These are phyloP conservation scores for Strobilomyces confusus DNA, from an alignment of 768 basidiomycete species.

Conservation along the genomic window DNA sequence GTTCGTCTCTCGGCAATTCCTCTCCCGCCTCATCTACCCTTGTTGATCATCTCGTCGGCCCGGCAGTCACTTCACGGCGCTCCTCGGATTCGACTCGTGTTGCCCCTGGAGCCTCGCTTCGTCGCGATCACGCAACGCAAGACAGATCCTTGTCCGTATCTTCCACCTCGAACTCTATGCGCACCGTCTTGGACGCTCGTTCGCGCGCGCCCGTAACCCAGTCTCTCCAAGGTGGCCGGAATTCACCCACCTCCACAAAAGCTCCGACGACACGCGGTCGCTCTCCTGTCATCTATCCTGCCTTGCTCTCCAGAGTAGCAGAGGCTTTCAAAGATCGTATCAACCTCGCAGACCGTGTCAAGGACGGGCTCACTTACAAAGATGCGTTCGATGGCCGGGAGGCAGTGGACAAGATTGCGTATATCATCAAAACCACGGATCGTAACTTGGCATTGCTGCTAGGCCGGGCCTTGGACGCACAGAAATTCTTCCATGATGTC, in stretches of 20 bases:
- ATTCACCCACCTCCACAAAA: constrained; percentile 36
- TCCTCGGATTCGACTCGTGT: constrained; percentile 71
- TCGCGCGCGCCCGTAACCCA: constrained; percentile 34
- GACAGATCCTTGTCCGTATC: constrained; percentile 80
- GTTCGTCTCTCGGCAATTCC: constrained; percentile 40
- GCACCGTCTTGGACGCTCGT: constrained; percentile 40
- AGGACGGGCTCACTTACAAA: constrained; percentile 95
- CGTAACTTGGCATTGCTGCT: constrained; percentile 91
- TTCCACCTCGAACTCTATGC: constrained; percentile 48
- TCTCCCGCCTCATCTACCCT: constrained; percentile 43
- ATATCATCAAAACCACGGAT: constrained; percentile 98
- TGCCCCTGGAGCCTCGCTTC: constrained; percentile 47
- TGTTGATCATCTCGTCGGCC: constrained; percentile 31
- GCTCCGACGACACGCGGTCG: constrained; percentile 40
- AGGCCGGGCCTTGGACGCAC: constrained; percentile 94
- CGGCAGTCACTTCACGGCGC: constrained; percentile 39
- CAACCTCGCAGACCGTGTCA: constrained; percentile 69
- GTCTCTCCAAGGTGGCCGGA: constrained; percentile 37
- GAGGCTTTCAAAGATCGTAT: constrained; percentile 89
- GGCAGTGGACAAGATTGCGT: constrained; percentile 94
- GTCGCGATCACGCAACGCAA: constrained; percentile 57
- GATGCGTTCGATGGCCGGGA: constrained; percentile 96
- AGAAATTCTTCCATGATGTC: constrained; percentile 99
- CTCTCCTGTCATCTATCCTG: constrained; percentile 88
- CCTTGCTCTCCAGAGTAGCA: constrained; percentile 89